phyloP scores from a whole-genome alignment of 495 filamentous ascomycete species.

The Cudoniella acicularis region DNA sequence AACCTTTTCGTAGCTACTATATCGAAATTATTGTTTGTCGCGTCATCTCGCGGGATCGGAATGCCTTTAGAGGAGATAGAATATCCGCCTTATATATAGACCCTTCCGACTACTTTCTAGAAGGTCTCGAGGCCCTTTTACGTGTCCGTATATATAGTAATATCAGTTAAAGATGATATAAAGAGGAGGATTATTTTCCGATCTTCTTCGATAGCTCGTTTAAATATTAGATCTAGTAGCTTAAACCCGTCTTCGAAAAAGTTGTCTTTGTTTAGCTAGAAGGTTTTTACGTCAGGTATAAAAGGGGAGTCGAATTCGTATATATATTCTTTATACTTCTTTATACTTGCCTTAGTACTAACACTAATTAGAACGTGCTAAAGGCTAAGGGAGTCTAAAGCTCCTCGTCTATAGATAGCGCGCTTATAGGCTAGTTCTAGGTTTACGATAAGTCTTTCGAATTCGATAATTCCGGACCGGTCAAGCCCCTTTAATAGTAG shows the following conservation, averaged over 20 bases:
- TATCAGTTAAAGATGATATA: constrained; percentile 12
- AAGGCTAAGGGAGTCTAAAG: constrained; percentile 11
- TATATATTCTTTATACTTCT: constrained; percentile 1
- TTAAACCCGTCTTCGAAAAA: constrained; percentile 7
- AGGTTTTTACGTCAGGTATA: constrained; percentile 4
- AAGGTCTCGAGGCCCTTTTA: background rate
- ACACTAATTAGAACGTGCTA: constrained; percentile 1
- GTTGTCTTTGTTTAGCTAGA: background rate
- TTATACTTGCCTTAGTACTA: constrained; percentile 1
- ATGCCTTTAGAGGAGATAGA: background rate
- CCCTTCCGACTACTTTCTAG: background rate
- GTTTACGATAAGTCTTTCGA: constrained; percentile 1
- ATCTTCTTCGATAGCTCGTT: constrained; percentile 3
- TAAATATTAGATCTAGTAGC: constrained; percentile 7
- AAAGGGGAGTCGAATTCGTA: constrained; percentile 7
- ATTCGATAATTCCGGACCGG: background rate
- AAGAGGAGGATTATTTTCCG: constrained; percentile 1
- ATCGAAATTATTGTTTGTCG: constrained; percentile 7
- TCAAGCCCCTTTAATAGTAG: background rate
- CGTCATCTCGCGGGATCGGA: background rate
- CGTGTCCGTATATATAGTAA: background rate
- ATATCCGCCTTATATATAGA: constrained; percentile 12
- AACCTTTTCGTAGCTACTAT: background rate
- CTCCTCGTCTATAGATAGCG: background rate
- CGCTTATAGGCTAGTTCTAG: background rate